Conservation (phyloP, 192 early-diverging fungal genomes). For the Phycomyces nitens region DNA sequence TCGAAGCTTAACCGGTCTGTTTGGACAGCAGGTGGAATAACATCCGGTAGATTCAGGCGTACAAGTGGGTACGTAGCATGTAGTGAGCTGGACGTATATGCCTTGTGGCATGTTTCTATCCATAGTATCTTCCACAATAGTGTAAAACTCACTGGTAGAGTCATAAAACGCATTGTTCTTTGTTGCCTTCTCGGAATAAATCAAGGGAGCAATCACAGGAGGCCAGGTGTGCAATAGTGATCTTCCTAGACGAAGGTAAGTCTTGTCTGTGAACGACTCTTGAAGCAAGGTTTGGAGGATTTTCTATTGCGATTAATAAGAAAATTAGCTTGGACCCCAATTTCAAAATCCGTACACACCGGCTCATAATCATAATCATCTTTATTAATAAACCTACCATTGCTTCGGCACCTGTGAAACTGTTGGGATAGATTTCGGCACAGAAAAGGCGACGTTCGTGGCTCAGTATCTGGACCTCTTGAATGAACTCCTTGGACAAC, state of each 20-base stretch:
- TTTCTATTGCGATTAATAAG: slow-evolving; percentile 3
- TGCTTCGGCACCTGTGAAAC: slow-evolving; percentile 38
- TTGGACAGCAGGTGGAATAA: slow-evolving; percentile 27
- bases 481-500: slow-evolving; percentile 6
- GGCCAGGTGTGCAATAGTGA: slow-evolving; percentile 18
- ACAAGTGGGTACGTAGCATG: slow-evolving; percentile 22
- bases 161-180: slow-evolving; percentile 27
- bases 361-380: slow-evolving; percentile 3
- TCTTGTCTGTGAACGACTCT: background rate
- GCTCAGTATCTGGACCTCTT: background rate
- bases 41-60: slow-evolving; percentile 5
- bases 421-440: slow-evolving; percentile 29
- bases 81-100: slow-evolving; percentile 11
- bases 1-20: slow-evolving; percentile 3
- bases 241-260: slow-evolving; percentile 12
- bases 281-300: background rate
- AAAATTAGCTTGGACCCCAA: background rate
- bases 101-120: slow-evolving; percentile 8
- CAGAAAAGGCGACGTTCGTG: slow-evolving; percentile 23
- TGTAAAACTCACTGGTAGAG: slow-evolving; percentile 26
- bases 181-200: slow-evolving; percentile 28
- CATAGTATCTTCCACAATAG: slow-evolving; percentile 3
- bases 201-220: slow-evolving; percentile 18
- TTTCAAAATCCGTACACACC: background rate
- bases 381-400: slow-evolving; percentile 19